phyloP scores from a whole-genome alignment of 495 filamentous ascomycete genomes.

The Aspergillus heteromorphus region DNA sequence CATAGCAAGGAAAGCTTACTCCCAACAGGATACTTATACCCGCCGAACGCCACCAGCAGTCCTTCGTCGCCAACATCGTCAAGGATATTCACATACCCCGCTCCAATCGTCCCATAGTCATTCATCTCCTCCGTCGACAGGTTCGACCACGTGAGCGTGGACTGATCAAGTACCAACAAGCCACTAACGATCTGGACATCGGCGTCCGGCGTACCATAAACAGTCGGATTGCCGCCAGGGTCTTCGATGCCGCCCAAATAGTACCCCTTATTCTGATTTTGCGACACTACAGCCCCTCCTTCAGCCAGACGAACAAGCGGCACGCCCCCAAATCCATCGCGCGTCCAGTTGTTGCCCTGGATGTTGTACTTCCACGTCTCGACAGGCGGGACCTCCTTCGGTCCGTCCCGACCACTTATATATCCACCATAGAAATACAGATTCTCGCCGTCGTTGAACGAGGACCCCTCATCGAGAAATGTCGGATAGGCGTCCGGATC shows the following conservation, averaged over 20 bases:
- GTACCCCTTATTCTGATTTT: not conserved
- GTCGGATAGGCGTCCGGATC: not conserved
- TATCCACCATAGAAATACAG: conserved; percentile 5
- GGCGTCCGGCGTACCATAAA: not conserved
- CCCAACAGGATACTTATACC: not conserved
- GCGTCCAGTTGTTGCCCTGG: conserved; percentile 1
- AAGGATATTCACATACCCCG: not conserved
- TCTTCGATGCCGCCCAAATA: not conserved
- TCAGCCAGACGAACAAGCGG: not conserved
- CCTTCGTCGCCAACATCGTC: not conserved
- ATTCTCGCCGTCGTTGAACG: not conserved
- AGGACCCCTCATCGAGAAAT: not conserved
- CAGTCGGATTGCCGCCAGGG: not conserved
- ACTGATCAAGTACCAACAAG: not conserved
- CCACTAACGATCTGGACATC: not conserved
- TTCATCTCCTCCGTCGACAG: conserved; percentile 2
- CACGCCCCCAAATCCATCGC: not conserved
- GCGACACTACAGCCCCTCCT: conserved; percentile 1
- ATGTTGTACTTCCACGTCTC: conserved; percentile 1
- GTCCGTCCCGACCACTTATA: not conserved
- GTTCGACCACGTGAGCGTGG: conserved; percentile 1
- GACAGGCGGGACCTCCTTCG: not conserved
- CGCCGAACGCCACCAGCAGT: conserved; percentile 2
- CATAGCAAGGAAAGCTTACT: not conserved
- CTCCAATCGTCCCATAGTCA: not conserved